Evolutionary conservation across 1,139 yeast species (phyloP).

Genomic region (Protomyces gravidus): DNA sequence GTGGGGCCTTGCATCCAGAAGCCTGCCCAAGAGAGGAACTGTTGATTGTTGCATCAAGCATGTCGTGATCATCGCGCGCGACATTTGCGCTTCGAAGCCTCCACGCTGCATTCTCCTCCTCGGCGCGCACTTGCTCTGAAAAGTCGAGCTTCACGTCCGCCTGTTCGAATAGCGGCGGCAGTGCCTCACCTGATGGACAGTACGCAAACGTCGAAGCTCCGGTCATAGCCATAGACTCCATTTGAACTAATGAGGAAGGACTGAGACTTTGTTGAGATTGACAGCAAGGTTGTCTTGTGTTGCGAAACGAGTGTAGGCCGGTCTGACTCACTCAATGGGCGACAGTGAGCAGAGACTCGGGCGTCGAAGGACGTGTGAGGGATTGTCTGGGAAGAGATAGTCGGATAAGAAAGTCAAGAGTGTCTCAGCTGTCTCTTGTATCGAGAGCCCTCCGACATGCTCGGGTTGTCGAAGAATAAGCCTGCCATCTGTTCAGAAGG

Average conservation of each 20-base stretch:
- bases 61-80: neutral
- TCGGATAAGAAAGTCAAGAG: neutral
- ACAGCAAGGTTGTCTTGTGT: neutral
- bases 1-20: too few species aligned
- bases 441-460: neutral
- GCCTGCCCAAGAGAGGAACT: too few species aligned
- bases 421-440: neutral
- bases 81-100: neutral
- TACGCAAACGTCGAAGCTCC: too few species aligned
- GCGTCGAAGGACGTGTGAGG: neutral
- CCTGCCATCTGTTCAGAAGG: neutral
- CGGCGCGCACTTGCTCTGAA: neutral
- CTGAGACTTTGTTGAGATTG: neutral
- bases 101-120: neutral
- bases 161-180: neutral
- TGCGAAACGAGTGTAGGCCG: neutral
- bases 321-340: neutral
- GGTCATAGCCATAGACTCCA: too few species aligned
- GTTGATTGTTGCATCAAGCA: neutral
- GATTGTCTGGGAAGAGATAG: too few species aligned
- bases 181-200: neutral
- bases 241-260: neutral
- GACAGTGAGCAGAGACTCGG: neutral
- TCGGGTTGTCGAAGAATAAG: neutral
- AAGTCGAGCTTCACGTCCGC: neutral